Conservation (phyloP, 148 eudicot genomes). For the Hydrangea macrophylla region DNA sequence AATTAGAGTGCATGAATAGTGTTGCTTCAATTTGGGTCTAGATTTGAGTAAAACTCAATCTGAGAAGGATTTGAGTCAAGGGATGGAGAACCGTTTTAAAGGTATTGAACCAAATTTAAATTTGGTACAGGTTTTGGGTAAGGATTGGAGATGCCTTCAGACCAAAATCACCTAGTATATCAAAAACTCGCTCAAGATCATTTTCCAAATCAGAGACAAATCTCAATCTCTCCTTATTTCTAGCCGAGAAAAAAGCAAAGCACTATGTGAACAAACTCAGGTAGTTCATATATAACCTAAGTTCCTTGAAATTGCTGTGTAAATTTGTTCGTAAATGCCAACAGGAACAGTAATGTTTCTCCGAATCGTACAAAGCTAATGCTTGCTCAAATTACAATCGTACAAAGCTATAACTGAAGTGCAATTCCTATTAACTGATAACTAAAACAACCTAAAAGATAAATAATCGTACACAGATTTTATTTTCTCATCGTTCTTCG, state of each 20-base stretch:
- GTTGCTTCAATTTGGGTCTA: neutral
- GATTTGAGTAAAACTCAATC: neutral
- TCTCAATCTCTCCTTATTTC: neutral
- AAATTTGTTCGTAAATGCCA: neutral
- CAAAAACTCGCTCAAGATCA: too few species aligned
- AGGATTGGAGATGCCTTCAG: too few species aligned
- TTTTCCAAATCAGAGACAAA: too few species aligned
- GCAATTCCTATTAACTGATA: neutral
- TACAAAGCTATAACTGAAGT: neutral
- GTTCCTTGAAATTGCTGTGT: neutral
- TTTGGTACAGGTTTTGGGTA: too few species aligned
- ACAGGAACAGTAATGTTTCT: neutral
- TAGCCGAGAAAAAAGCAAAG: neutral
- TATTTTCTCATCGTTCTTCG: neutral
- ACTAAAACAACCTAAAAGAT: neutral
- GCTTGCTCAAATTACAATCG: neutral
- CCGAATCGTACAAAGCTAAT: neutral
- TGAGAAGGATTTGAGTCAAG: too few species aligned
- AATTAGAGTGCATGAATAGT: too few species aligned
- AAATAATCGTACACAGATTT: neutral
- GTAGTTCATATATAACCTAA: neutral
- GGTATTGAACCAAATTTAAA: too few species aligned
- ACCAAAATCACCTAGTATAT: too few species aligned
- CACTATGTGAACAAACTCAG: neutral
- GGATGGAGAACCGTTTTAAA: too few species aligned